phyloP scores from a whole-genome alignment of 371 early-diverging fungal genomes.

The Dichotomocladium elegans region DNA sequence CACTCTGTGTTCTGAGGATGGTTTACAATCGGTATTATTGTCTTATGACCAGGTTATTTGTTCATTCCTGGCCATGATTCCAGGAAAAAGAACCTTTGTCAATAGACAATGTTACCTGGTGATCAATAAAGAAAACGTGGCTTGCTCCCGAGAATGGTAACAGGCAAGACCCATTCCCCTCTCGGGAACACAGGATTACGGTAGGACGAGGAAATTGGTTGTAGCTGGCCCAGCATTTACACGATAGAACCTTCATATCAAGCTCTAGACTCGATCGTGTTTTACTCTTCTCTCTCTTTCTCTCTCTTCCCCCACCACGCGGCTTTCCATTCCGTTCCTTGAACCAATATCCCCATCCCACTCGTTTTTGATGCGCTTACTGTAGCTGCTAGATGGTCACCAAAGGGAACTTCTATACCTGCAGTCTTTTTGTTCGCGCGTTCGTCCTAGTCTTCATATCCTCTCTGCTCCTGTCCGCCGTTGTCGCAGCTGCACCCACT shows the following conservation, averaged over 20 bases:
- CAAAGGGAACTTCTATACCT: constrained; percentile 12
- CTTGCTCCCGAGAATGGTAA: constrained; percentile 12
- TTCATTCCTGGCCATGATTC: too few relatives aligned
- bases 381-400: constrained; percentile 8
- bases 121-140: constrained; percentile 14
- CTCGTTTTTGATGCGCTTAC: constrained; percentile 7
- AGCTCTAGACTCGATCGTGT: constrained; percentile 4
- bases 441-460: constrained; percentile 11
- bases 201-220: constrained; percentile 19
- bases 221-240: constrained; percentile 3
- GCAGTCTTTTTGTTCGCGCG: constrained; percentile 7
- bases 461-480: constrained; percentile 4
- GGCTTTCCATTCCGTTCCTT: constrained; percentile 12
- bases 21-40: too few relatives aligned
- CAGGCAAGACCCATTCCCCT: constrained; percentile 1
- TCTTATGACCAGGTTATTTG: too few relatives aligned
- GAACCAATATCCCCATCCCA: constrained; percentile 3
- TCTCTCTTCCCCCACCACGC: not conserved
- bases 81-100: too few relatives aligned
- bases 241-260: not conserved
- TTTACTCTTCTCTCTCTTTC: constrained; percentile 1
- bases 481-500: constrained; percentile 6
- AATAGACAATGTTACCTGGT: too few relatives aligned
- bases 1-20: too few relatives aligned
- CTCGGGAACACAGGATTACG: constrained; percentile 9